These are phyloP conservation scores for Scopulariopsis brevicaulis DNA, from an alignment of 2,329 filamentous ascomycete genomes.

Conservation along the genomic window DNA sequence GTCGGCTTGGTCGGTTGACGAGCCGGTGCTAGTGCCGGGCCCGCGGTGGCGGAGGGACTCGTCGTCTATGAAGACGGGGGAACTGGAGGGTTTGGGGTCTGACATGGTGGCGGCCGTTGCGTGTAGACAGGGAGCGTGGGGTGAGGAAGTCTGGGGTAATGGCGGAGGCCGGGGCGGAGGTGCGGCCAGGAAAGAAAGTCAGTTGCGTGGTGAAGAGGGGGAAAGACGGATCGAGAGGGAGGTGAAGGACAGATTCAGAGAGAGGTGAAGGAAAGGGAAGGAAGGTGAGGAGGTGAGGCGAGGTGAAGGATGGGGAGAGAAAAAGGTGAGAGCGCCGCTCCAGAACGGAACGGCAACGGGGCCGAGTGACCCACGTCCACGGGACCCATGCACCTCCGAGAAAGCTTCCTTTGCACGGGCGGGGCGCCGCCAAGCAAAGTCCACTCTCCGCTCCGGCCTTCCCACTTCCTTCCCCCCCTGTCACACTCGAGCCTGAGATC, in stretches of 20 bases:
- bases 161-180: neutral
- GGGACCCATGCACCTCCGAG: no score
- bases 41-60: conserved; percentile 52
- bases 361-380: no score
- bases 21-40: conserved; percentile 36
- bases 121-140: neutral
- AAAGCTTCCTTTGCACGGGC: no score
- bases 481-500: no score
- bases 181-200: neutral
- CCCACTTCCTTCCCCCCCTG: no score
- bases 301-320: neutral
- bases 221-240: neutral
- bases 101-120: neutral
- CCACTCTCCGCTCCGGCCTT: no score
- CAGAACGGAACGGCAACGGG: no score
- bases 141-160: neutral
- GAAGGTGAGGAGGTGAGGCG: neutral
- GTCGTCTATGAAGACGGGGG: conserved; percentile 36
- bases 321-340: neutral
- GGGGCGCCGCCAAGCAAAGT: no score
- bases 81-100: neutral
- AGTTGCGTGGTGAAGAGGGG: neutral
- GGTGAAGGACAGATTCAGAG: neutral
- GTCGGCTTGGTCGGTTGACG: conserved; percentile 40
- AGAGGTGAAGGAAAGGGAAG: neutral